Conservation (phyloP, 179 eudicot species). For the Vitellaria paradoxa region DNA sequence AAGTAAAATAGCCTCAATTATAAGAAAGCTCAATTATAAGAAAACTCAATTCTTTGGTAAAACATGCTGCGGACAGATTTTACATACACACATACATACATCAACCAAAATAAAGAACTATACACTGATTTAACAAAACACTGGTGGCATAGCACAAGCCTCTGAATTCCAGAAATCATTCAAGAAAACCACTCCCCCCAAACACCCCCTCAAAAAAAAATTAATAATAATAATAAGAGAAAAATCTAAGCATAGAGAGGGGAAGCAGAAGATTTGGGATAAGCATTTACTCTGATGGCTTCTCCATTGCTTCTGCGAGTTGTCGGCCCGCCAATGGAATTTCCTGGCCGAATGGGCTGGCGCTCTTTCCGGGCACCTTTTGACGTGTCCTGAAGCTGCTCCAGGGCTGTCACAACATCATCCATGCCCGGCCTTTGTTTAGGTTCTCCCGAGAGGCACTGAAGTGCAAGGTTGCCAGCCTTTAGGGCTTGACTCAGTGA, state of each 20-base stretch:
- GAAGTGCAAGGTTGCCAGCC: constrained; percentile 56
- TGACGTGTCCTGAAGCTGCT: constrained; percentile 49
- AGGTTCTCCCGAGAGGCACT: constrained; percentile 58
- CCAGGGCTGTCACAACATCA: constrained; percentile 52
- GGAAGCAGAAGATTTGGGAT: constrained; percentile 53
- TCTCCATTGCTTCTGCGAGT: constrained; percentile 35
- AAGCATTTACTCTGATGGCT: constrained; percentile 4
- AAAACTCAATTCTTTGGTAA: too few relatives aligned
- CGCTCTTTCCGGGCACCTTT: constrained; percentile 20
- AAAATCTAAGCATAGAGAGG: neutral
- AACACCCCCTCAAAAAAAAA: neutral
- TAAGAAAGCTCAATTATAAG: too few relatives aligned
- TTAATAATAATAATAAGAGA: neutral
- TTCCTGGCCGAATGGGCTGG: neutral
- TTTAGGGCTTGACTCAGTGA: constrained; percentile 41
- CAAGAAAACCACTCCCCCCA: neutral
- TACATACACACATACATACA: too few relatives aligned
- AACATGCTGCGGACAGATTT: too few relatives aligned
- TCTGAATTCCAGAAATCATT: neutral
- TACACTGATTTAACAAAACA: constrained; percentile 2
- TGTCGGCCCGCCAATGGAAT: constrained; percentile 9
- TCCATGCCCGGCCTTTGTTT: constrained; percentile 63
- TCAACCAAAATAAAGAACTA: neutral
- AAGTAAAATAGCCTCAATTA: too few relatives aligned
- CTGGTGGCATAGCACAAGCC: neutral